Evolutionary conservation across 2,329 filamentous ascomycete genomes (phyloP), one percentile per base, ranked within the genome.

Genomic region (Alternaria sp.): DNA sequence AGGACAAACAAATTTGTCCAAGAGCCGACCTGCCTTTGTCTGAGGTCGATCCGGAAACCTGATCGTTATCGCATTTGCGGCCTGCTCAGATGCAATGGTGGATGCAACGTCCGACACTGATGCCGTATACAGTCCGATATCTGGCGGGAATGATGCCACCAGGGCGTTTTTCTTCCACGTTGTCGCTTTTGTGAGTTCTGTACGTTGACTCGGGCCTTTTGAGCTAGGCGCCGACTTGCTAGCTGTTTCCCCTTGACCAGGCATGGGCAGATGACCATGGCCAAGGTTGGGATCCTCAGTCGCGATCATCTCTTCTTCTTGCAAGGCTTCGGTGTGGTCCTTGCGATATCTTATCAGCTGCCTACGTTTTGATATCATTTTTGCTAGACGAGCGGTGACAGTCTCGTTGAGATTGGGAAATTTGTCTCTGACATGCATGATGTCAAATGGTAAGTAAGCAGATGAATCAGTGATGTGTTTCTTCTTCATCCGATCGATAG

Each of bases 211-310:
- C 4, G 17, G 43, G 17, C 17, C 19, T 7, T 21, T 45, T 0
- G 19, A 21, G 2, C 43, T 45, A 11, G 43, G 19, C 4, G 43
- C 6, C 3, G 11, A 21, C 1, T 21, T 19, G 19, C 43, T 21
- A 2, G 3, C 6, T 6, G 12, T 6, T 23, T 21, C 43, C 2
- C 11, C 10, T 45, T 21, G 11, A 21, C 0, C 13, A 7, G 17
- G 6, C 4, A 1, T 45, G 17, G 10, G 2, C 13, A 21, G 10
- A 12, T 4, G 43, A 21, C 43, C 11, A 17, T 21, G 17, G 3
- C 1, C 12, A 12, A 4, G 1, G 3, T 13, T 0, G 4, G 19
- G n/a, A n/a, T n/a, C n/a, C n/a, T n/a, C n/a, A n/a, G n/a, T n/a
- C n/a, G n/a, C n/a, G n/a, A n/a, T n/a, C n/a, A n/a, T n/a, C n/a